A percentile compares a stretch with the other conserved stretches of the same genome.
These are phyloP conservation scores for Neurospora discreta DNA, from an alignment of 495 filamentous ascomycete species.

Conservation along the genomic window DNA sequence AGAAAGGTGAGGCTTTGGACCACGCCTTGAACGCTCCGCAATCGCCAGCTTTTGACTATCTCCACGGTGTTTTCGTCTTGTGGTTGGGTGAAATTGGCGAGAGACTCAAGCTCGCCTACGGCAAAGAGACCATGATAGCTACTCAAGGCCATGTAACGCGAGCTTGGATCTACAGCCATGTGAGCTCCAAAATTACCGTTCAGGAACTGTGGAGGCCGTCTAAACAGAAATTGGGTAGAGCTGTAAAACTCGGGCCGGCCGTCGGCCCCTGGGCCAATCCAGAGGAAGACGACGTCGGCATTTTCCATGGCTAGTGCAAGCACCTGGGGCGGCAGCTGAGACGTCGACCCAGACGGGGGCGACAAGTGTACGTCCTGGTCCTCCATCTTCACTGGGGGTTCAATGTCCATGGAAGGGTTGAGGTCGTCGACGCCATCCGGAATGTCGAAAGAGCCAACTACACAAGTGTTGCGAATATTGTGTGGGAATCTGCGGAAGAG, in stretches of 20 bases:
- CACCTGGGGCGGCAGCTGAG: slow-evolving; percentile 57
- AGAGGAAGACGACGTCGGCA: slow-evolving; percentile 62
- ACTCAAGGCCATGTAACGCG: slow-evolving; percentile 35
- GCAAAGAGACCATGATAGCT: slow-evolving; percentile 33
- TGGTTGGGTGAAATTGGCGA: slow-evolving; percentile 32
- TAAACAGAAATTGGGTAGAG: slow-evolving; percentile 27
- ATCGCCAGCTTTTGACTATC: slow-evolving; percentile 39
- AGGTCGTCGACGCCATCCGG: slow-evolving; percentile 12
- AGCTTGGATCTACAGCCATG: slow-evolving; percentile 69
- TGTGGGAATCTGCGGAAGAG: slow-evolving; percentile 10
- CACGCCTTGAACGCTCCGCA: slow-evolving; percentile 53
- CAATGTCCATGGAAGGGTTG: not conserved
- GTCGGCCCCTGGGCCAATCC: slow-evolving; percentile 33
- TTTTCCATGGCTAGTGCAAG: slow-evolving; percentile 60
- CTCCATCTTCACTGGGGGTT: slow-evolving; percentile 18
- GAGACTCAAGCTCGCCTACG: slow-evolving; percentile 50
- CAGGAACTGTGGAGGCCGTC: slow-evolving; percentile 38
- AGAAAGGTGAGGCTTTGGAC: slow-evolving; percentile 86
- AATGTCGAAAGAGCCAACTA: slow-evolving; percentile 38
- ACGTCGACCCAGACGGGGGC: slow-evolving; percentile 7
- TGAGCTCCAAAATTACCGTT: slow-evolving; percentile 51
- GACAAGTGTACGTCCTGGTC: slow-evolving; percentile 12
- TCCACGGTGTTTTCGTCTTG: slow-evolving; percentile 25
- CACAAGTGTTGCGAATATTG: slow-evolving; percentile 48
- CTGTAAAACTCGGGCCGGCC: slow-evolving; percentile 47